phyloP scores from a whole-genome alignment of 2,329 filamentous ascomycete species.

The Cucurbitaria berberidis region DNA sequence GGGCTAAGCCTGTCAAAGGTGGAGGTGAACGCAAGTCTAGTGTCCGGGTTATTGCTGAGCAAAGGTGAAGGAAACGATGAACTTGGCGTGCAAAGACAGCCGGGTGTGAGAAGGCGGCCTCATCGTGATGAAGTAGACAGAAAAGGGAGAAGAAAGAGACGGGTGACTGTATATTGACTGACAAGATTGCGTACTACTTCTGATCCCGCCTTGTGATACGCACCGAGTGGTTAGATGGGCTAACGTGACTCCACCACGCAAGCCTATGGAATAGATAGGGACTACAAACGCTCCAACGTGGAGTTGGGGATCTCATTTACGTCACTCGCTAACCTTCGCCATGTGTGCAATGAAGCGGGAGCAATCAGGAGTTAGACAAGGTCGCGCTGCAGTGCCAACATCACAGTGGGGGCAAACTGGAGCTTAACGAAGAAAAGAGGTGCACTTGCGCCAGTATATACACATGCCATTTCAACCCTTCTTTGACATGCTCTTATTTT shows the following conservation, averaged over 20 bases:
- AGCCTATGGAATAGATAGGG: not conserved
- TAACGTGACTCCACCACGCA: not conserved
- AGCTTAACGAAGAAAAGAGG: conserved; percentile 11
- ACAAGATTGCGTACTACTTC: not conserved
- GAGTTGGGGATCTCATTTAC: not conserved
- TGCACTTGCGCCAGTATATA: conserved; percentile 33
- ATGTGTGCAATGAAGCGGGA: not conserved
- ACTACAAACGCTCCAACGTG: not conserved
- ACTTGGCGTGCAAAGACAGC: not conserved
- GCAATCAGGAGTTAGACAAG: not conserved
- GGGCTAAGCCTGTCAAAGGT: not conserved
- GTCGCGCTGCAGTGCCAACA: not conserved
- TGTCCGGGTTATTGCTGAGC: not conserved
- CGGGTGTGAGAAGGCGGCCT: not conserved
- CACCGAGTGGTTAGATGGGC: not conserved
- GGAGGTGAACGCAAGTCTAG: not conserved
- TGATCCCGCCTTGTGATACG: no score
- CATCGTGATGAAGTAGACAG: not conserved
- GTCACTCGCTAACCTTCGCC: not conserved
- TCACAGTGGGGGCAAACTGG: not conserved
- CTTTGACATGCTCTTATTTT: conserved; percentile 64
- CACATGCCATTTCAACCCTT: conserved; percentile 17
- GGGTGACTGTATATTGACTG: not conserved
- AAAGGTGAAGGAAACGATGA: not conserved
- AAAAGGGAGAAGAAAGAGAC: not conserved